These are phyloP conservation scores for Hypoxylon sp. DNA, from an alignment of 2,329 filamentous ascomycete species.

Conservation along the genomic window DNA sequence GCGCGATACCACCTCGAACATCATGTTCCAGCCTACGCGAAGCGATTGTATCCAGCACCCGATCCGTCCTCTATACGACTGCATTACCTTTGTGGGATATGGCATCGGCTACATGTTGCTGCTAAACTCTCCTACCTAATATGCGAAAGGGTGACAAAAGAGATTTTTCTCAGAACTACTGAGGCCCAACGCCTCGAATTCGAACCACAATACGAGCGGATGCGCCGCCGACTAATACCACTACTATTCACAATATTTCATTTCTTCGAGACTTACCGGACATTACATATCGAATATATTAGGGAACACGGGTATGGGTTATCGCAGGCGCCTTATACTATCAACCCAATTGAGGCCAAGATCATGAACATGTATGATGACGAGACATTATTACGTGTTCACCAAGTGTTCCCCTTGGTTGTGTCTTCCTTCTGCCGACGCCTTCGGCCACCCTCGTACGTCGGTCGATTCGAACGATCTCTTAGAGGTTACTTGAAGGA, in stretches of 20 bases:
- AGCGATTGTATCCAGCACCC: constrained; percentile 70
- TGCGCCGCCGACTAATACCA: constrained; percentile 75
- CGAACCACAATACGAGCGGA: constrained; percentile 72
- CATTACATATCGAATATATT: constrained; percentile 70
- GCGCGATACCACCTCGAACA: constrained; percentile 73
- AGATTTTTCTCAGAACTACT: constrained; percentile 73
- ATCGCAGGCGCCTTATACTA: constrained; percentile 67
- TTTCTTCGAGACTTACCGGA: constrained; percentile 76
- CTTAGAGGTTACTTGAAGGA: constrained; percentile 75
- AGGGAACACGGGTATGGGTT: constrained; percentile 68
- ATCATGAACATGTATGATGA: constrained; percentile 77
- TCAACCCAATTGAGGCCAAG: constrained; percentile 73
- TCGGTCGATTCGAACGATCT: constrained; percentile 73
- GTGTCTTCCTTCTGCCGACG: constrained; percentile 75
- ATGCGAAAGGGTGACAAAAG: constrained; percentile 75
- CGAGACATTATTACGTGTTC: constrained; percentile 72
- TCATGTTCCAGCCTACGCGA: constrained; percentile 72
- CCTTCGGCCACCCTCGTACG: constrained; percentile 74
- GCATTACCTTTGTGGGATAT: constrained; percentile 74
- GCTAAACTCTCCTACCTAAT: constrained; percentile 74
- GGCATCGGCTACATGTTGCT: constrained; percentile 76
- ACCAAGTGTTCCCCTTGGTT: constrained; percentile 75
- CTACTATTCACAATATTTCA: constrained; percentile 76
- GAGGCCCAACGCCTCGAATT: constrained; percentile 70
- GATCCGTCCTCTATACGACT: constrained; percentile 66